Conservation (phyloP, 257 asterid species). For the Ligustrum vulgare region DNA sequence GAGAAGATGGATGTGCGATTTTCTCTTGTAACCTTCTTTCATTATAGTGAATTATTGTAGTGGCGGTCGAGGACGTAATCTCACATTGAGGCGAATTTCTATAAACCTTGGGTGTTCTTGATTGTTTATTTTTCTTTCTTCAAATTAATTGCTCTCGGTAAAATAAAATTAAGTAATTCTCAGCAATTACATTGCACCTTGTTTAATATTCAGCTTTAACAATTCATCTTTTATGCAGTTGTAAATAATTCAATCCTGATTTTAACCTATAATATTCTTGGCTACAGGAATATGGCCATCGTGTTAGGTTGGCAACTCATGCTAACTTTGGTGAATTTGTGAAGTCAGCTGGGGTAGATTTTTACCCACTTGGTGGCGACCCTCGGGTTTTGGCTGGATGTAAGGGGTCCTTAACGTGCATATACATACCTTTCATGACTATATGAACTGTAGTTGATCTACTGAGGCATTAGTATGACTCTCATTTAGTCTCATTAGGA, state of each 20-base stretch:
- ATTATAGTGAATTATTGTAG: too few species aligned
- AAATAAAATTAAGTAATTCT: too few species aligned
- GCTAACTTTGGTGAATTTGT: conserved; percentile 81
- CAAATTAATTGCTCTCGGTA: too few species aligned
- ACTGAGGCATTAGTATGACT: background rate
- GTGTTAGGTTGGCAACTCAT: conserved; percentile 92
- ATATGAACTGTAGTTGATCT: background rate
- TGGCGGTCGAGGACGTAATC: too few species aligned
- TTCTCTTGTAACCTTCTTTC: too few species aligned
- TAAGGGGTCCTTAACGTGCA: conserved; percentile 62
- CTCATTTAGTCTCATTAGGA: conserved; percentile 9
- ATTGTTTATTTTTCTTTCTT: too few species aligned
- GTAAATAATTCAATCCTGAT: background rate
- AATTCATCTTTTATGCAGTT: conserved; percentile 1
- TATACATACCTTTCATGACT: conserved; percentile 16
- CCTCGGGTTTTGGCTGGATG: conserved; percentile 99
- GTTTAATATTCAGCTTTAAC: background rate
- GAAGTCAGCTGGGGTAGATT: conserved; percentile 83
- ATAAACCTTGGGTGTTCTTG: too few species aligned
- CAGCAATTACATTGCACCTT: background rate
- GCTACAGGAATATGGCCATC: conserved; percentile 84
- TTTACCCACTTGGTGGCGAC: conserved; percentile 95
- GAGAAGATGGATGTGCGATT: too few species aligned
- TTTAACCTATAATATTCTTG: conserved; percentile 26
- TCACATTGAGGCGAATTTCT: too few species aligned